Conservation (phyloP, 805 yeast species). For the Helenozyma rhizophorensis region DNA sequence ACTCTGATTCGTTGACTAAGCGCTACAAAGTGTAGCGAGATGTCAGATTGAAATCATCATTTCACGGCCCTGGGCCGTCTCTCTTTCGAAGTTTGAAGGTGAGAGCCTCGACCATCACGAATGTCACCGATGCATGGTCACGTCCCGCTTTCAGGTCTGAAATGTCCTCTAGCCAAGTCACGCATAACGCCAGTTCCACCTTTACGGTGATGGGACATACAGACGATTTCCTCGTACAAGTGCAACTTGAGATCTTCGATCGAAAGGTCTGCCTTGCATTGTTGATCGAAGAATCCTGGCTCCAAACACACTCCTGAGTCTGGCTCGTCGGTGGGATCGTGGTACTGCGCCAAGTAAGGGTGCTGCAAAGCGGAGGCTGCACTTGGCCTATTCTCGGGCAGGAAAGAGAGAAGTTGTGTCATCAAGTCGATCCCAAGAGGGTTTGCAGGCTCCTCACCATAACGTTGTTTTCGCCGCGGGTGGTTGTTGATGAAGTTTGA, state of each 20-base stretch:
- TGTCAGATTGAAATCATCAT: too few relatives aligned
- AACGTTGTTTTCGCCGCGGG: constrained; percentile 10
- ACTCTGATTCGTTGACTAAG: too few relatives aligned
- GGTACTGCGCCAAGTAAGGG: constrained; percentile 13
- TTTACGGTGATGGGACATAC: too few relatives aligned
- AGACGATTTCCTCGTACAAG: constrained; percentile 11
- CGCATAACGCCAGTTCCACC: too few relatives aligned
- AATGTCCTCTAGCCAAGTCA: too few relatives aligned
- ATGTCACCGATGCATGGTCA: too few relatives aligned
- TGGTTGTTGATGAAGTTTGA: constrained; percentile 6
- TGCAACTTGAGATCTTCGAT: constrained; percentile 11
- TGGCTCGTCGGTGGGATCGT: constrained; percentile 15
- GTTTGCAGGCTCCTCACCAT: constrained; percentile 10
- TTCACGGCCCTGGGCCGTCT: too few relatives aligned
- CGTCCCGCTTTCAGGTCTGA: too few relatives aligned
- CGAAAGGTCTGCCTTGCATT: constrained; percentile 8
- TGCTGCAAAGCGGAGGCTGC: constrained; percentile 12
- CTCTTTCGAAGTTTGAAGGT: too few relatives aligned
- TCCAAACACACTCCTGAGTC: constrained; percentile 8
- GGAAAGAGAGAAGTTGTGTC: constrained; percentile 11
- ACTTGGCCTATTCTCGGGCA: constrained; percentile 10
- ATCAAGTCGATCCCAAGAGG: constrained; percentile 13
- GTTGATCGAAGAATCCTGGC: constrained; percentile 13
- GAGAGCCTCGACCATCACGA: too few relatives aligned
- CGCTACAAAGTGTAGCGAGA: too few relatives aligned